Conservation (phyloP, 169 alveolate species). For the Amoebophrya sp. region DNA sequence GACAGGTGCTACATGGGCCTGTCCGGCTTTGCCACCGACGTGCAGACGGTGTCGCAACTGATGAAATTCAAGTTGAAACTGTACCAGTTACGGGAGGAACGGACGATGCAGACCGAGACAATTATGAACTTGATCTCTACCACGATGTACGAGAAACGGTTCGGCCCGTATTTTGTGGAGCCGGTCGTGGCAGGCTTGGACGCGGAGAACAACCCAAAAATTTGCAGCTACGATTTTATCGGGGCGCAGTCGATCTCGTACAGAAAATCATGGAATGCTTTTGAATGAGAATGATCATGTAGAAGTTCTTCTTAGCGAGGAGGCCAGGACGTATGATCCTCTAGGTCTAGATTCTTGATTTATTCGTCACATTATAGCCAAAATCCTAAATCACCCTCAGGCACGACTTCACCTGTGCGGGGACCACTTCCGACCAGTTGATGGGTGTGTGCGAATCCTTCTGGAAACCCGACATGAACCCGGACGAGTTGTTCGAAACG, state of each 20-base stretch:
- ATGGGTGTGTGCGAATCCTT: conserved; percentile 90
- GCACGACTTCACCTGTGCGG: conserved; percentile 77
- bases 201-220: conserved; percentile 32
- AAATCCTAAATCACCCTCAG: too few relatives aligned
- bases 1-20: conserved; percentile 43
- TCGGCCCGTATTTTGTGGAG: conserved; percentile 55
- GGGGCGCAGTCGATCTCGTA: not conserved
- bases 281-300: too few relatives aligned
- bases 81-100: conserved; percentile 53
- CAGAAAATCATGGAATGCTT: too few relatives aligned
- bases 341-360: too few relatives aligned
- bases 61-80: conserved; percentile 52
- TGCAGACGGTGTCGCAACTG: conserved; percentile 52
- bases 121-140: conserved; percentile 40
- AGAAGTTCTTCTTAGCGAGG: too few relatives aligned
- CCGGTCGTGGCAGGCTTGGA: conserved; percentile 54
- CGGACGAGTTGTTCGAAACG: conserved; percentile 82
- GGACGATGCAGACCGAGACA: conserved; percentile 41
- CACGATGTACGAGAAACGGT: conserved; percentile 50
- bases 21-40: conserved; percentile 52
- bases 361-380: too few relatives aligned
- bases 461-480: conserved; percentile 70
- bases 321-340: too few relatives aligned
- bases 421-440: conserved; percentile 86
- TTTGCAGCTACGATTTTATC: not conserved